Evolutionary conservation across 2,329 filamentous ascomycete genomes (phyloP).

Genomic region (Neonectria coccinea): DNA sequence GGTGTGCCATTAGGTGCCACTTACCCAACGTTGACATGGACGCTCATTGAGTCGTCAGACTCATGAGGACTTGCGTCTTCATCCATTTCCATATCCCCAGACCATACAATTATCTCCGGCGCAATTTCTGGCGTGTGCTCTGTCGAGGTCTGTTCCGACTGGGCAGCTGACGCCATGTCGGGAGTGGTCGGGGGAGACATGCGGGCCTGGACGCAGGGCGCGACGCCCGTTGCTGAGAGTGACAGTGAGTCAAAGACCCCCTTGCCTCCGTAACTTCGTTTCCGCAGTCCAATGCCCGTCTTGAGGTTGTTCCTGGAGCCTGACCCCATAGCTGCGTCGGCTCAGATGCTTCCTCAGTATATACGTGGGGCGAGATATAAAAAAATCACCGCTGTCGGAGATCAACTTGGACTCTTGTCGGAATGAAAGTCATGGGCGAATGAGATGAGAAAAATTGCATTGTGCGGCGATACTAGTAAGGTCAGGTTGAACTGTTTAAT

Average conservation of each 20-base stretch:
- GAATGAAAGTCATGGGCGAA: conserved; percentile 40
- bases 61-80: conserved; percentile 34
- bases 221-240: conserved; percentile 40
- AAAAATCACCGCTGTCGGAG: conserved; percentile 34
- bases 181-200: conserved; percentile 46
- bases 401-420: conserved; percentile 41
- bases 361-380: conserved; percentile 35
- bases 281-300: conserved; percentile 40
- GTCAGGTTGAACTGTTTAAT: conserved; percentile 18
- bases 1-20: conserved; percentile 30
- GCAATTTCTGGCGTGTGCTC: conserved; percentile 52
- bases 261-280: conserved; percentile 37
- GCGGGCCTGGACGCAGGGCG: conserved; percentile 44
- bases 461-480: conserved; percentile 31
- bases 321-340: conserved; percentile 43
- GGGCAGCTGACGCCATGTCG: conserved; percentile 40
- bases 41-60: conserved; percentile 40
- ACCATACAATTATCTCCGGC: conserved; percentile 60
- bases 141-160: conserved; percentile 50
- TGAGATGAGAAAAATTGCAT: conserved; percentile 44
- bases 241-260: conserved; percentile 42
- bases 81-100: conserved; percentile 53
- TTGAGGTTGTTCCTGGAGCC: conserved; percentile 39
- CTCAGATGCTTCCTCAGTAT: conserved; percentile 30
- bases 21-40: conserved; percentile 45